These are phyloP conservation scores for Penicillium aurantiogriseum DNA, from an alignment of 2,329 filamentous ascomycete species.

Conservation along the genomic window DNA sequence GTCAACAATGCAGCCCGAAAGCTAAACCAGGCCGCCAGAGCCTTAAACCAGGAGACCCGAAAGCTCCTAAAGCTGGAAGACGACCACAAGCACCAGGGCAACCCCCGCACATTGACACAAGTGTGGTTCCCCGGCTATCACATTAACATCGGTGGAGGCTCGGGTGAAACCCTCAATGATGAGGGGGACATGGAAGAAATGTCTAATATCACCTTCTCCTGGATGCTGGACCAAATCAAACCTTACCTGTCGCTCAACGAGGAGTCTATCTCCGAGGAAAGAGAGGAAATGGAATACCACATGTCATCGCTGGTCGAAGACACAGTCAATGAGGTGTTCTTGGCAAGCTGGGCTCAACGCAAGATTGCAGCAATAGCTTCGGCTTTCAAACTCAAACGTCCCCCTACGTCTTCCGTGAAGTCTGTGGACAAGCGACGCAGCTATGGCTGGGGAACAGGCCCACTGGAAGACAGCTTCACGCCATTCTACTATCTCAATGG, in stretches of 20 bases:
- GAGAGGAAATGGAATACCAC: slow-evolving; percentile 5
- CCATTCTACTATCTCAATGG: slow-evolving; percentile 18
- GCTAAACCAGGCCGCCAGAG: slow-evolving; percentile 14
- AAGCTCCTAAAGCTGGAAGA: slow-evolving; percentile 12
- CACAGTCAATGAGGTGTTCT: background rate
- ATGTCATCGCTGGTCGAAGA: slow-evolving; percentile 1
- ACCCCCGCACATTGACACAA: slow-evolving; percentile 45
- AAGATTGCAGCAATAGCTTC: background rate
- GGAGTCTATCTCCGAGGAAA: slow-evolving; percentile 7
- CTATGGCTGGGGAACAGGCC: slow-evolving; percentile 18
- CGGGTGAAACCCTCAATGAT: slow-evolving; percentile 26
- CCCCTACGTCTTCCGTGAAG: background rate
- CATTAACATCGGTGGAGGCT: slow-evolving; percentile 53
- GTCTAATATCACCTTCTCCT: slow-evolving; percentile 23
- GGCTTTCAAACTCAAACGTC: background rate
- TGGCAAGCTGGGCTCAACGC: slow-evolving; percentile 4
- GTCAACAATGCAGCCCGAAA: slow-evolving; percentile 15
- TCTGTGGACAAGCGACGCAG: background rate
- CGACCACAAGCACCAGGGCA: slow-evolving; percentile 11
- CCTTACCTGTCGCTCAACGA: slow-evolving; percentile 15
- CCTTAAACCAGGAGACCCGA: slow-evolving; percentile 14
- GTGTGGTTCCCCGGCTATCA: slow-evolving; percentile 58
- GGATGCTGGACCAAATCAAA: slow-evolving; percentile 27
- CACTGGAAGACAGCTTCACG: slow-evolving; percentile 16
- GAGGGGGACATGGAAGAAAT: slow-evolving; percentile 27